Conservation (phyloP, 192 early-diverging fungal species). For the Helicostylum pulchrum region DNA sequence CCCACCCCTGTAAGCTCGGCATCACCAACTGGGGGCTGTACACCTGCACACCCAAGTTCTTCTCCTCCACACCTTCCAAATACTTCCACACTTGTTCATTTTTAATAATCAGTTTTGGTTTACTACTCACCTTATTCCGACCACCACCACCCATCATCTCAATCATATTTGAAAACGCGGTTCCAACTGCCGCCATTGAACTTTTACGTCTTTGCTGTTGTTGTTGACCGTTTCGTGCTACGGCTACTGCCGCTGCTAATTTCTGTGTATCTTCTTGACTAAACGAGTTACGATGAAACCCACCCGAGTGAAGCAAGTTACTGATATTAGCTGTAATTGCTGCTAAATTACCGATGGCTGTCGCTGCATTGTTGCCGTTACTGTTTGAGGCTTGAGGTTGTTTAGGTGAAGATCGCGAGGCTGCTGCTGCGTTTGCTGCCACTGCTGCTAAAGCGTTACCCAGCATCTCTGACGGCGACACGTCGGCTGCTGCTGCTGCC, state of each 20-base stretch:
- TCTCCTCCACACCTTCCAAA: slow-evolving; percentile 27
- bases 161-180: not conserved
- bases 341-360: slow-evolving; percentile 22
- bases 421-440: slow-evolving; percentile 1
- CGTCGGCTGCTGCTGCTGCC: no score
- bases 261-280: slow-evolving; percentile 11
- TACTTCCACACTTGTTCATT: slow-evolving; percentile 30
- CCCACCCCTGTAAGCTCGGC: slow-evolving; percentile 41
- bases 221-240: not conserved
- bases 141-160: not conserved
- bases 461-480: slow-evolving; percentile 10
- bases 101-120: slow-evolving; percentile 27
- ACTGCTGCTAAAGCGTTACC: slow-evolving; percentile 29
- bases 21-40: slow-evolving; percentile 46
- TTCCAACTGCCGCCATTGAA: not conserved
- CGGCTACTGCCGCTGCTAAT: slow-evolving; percentile 2
- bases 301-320: not conserved
- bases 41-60: slow-evolving; percentile 30
- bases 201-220: slow-evolving; percentile 10
- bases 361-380: slow-evolving; percentile 1
- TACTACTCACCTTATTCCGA: not conserved
- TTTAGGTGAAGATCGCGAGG: not conserved
- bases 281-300: not conserved
- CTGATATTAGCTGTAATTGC: slow-evolving; percentile 26
- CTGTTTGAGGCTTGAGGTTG: no score